phyloP scores from a whole-genome alignment of 306 rosid species.

The Heteromeles arbutifolia region DNA sequence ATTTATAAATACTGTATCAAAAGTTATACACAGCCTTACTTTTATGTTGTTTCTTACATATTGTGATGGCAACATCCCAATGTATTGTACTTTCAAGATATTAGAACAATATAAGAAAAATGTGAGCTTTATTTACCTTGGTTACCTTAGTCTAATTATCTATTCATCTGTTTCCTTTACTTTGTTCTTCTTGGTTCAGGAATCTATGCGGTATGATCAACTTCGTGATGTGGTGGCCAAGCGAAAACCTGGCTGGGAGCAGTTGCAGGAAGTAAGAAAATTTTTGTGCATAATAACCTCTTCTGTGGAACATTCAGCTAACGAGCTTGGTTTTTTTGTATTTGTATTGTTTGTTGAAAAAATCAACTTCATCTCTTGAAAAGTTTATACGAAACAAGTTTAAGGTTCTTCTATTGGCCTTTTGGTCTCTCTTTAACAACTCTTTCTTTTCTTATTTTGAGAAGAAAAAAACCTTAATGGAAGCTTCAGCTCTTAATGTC shows the following conservation, averaged over 20 bases:
- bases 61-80: background rate
- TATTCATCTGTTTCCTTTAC: constrained; percentile 2
- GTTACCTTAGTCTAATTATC: constrained; percentile 5
- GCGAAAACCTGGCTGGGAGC: constrained; percentile 94
- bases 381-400: background rate
- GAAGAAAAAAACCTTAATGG: background rate
- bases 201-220: constrained; percentile 73
- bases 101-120: background rate
- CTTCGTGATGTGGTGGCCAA: constrained; percentile 85
- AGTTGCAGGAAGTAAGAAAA: constrained; percentile 71
- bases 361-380: background rate
- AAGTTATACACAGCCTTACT: background rate
- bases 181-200: constrained; percentile 37
- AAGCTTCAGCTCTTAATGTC: background rate
- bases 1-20: background rate
- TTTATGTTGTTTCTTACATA: background rate
- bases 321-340: background rate
- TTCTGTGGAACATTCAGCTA: background rate
- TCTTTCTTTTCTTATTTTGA: background rate
- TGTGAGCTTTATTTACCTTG: background rate
- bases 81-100: background rate
- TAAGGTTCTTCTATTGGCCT: background rate
- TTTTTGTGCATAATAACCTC: constrained; percentile 15
- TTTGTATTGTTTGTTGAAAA: background rate
- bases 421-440: background rate